Evolutionary conservation across 495 filamentous ascomycete genomes (phyloP), one percentile per base, ranked within the genome.

Genomic region (Penicillium chermesinum): DNA sequence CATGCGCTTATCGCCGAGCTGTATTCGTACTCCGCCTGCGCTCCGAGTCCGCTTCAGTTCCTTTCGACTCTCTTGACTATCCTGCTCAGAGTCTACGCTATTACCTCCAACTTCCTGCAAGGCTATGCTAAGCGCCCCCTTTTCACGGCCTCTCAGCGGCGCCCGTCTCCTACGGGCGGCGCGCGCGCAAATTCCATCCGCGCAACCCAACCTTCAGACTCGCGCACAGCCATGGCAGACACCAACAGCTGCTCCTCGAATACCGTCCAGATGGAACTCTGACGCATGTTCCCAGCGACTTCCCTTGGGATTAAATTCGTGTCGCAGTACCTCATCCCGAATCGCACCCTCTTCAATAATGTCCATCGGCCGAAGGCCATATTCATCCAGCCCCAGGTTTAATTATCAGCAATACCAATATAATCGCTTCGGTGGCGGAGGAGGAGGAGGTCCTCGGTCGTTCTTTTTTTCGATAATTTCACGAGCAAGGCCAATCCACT

Each of bases 401-500:
- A 44, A 49, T 19, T 49, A 48, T 40, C 41, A 53, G 38, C 25
- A 39, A 52, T 40, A 36, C 14, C 51, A 60, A 19, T 73, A 73
- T 46, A 62, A 59, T 37, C 62, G 67, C 13, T 71, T 71, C 49
- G 48, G 47, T 22, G 46, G 54, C 4, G 3, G 7, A 20, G 27
- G 41, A 12, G 20, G 34, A 20, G 32, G 39, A 33, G 32, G 40
- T 4, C 33, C 50, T 7, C 53, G 52, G 27, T 44, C 65, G 2
- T 17, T 62, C 1, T 15, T 60, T 7, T 22, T 46, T 38, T 47
- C 44, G 0, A 18, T 66, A 12, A 2, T 65, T 34, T 30, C 47
- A 17, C 41, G 52, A 36, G 54, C 59, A 2, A 65, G 61, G 54
- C 68, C 63, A 7, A 54, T 51, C 7, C 70, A 67, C 42, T 65